Evolutionary conservation across 2,329 filamentous ascomycete species (phyloP).

Genomic region (Stagonosporopsis vannaccii): DNA sequence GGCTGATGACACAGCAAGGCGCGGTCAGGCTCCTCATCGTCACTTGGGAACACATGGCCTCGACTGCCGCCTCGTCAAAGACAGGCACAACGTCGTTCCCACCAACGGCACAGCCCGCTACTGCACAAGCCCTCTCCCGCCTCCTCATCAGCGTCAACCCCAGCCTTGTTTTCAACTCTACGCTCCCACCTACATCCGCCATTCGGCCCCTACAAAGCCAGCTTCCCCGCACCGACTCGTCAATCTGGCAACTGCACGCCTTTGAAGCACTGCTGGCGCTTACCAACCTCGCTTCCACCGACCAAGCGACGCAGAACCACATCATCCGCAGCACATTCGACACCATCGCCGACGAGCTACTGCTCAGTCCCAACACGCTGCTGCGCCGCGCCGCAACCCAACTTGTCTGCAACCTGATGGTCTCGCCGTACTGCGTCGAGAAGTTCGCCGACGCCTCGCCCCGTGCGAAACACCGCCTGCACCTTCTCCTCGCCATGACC

Average conservation of each 20-base stretch:
- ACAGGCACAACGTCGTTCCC: conserved; percentile 43
- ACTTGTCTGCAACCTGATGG: conserved; percentile 88
- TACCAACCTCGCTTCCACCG: conserved; percentile 85
- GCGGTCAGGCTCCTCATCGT: conserved; percentile 83
- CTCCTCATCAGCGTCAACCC: conserved; percentile 89
- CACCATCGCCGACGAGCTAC: conserved; percentile 76
- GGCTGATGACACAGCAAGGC: conserved; percentile 89
- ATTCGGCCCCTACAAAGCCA: conserved; percentile 82
- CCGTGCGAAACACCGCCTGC: conserved; percentile 75
- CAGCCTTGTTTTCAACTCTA: conserved; percentile 80
- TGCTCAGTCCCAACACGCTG: conserved; percentile 77
- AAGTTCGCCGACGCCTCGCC: conserved; percentile 72
- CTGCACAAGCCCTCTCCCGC: conserved; percentile 82
- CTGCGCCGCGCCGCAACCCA: conserved; percentile 86
- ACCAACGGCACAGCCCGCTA: conserved; percentile 56
- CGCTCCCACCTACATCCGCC: conserved; percentile 75
- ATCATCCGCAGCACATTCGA: conserved; percentile 79
- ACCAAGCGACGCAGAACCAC: conserved; percentile 67
- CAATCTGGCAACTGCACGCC: conserved; percentile 77
- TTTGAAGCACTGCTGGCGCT: conserved; percentile 92
- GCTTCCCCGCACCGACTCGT: conserved; percentile 66
- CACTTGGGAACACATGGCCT: conserved; percentile 66
- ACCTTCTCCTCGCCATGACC: conserved; percentile 85
- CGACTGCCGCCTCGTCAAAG: conserved; percentile 54
- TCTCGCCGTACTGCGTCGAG: conserved; percentile 69